These are phyloP conservation scores for Myrica gale DNA, from an alignment of 306 rosid genomes.

Conservation along the genomic window DNA sequence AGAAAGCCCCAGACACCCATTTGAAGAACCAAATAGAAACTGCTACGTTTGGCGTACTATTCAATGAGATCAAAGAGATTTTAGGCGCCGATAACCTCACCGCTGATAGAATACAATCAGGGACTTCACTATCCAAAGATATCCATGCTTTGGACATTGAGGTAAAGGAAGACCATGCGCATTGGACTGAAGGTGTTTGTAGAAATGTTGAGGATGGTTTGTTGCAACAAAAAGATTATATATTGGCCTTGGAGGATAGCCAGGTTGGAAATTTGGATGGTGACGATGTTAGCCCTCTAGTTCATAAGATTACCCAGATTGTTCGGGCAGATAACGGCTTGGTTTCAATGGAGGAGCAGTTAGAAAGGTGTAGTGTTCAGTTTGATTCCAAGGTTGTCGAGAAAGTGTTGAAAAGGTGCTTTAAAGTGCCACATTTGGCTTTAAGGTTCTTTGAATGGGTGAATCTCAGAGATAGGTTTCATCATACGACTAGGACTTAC, in stretches of 20 bases:
- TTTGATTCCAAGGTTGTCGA: constrained; percentile 58
- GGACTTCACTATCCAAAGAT: constrained; percentile 32
- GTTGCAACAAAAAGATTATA: constrained; percentile 28
- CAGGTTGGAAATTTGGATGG: constrained; percentile 35
- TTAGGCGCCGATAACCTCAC: constrained; percentile 47
- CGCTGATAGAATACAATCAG: constrained; percentile 34
- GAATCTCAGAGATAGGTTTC: constrained; percentile 51
- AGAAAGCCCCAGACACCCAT: constrained; percentile 14
- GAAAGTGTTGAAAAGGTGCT: constrained; percentile 79
- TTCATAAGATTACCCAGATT: constrained; percentile 47
- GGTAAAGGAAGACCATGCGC: constrained; percentile 13
- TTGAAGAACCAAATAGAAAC: constrained; percentile 19
- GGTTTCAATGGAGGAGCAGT: constrained; percentile 55
- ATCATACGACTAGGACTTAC: constrained; percentile 51
- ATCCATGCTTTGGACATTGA: not conserved
- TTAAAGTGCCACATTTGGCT: constrained; percentile 66
- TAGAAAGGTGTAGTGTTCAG: constrained; percentile 42
- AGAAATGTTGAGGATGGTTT: constrained; percentile 36
- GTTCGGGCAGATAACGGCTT: constrained; percentile 42
- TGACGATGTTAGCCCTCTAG: constrained; percentile 50
- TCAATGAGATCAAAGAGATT: constrained; percentile 63
- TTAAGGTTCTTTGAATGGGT: constrained; percentile 68
- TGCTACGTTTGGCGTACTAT: constrained; percentile 35
- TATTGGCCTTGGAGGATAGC: constrained; percentile 26
- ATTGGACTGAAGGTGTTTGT: constrained; percentile 46